A percentile compares a stretch with the other conserved stretches of the same genome.
phyloP scores from a whole-genome alignment of 1,139 yeast species.

The Magnusiomyces ingens region DNA sequence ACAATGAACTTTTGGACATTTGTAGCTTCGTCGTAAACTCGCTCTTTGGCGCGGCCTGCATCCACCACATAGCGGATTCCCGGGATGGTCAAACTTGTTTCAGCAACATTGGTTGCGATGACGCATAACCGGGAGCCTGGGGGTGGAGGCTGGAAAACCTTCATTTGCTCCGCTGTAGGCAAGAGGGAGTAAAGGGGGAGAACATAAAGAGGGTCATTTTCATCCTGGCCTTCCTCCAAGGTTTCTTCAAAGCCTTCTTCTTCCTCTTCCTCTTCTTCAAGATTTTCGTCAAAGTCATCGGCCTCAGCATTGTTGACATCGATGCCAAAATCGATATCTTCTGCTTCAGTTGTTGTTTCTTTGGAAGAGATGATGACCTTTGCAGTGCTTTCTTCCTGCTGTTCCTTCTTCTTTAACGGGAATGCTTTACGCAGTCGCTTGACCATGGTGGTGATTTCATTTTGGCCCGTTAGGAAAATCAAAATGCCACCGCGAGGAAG shows the following conservation, averaged over 20 bases:
- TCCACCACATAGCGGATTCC: constrained; percentile 93
- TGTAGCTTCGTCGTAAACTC: constrained; percentile 72
- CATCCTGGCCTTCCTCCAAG: constrained; percentile 67
- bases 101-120: constrained; percentile 96
- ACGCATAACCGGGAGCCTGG: constrained; percentile 79
- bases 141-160: constrained; percentile 83
- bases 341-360: constrained; percentile 70
- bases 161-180: constrained; percentile 92
- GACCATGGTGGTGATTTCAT: constrained; percentile 76
- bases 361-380: constrained; percentile 49
- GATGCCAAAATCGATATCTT: constrained; percentile 74
- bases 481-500: constrained; percentile 94
- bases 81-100: constrained; percentile 94
- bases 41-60: constrained; percentile 88
- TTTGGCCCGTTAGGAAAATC: constrained; percentile 88
- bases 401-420: constrained; percentile 42
- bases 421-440: constrained; percentile 61
- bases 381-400: constrained; percentile 11
- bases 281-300: constrained; percentile 43
- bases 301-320: constrained; percentile 34
- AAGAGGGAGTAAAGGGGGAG: constrained; percentile 85
- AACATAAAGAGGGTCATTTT: constrained; percentile 77
- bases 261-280: constrained; percentile 46
- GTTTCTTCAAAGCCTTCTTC: constrained; percentile 92
- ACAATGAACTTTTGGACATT: constrained; percentile 92